Conservation (phyloP, 2,329 filamentous ascomycete species). For the Ilyonectria mors-panacis region DNA sequence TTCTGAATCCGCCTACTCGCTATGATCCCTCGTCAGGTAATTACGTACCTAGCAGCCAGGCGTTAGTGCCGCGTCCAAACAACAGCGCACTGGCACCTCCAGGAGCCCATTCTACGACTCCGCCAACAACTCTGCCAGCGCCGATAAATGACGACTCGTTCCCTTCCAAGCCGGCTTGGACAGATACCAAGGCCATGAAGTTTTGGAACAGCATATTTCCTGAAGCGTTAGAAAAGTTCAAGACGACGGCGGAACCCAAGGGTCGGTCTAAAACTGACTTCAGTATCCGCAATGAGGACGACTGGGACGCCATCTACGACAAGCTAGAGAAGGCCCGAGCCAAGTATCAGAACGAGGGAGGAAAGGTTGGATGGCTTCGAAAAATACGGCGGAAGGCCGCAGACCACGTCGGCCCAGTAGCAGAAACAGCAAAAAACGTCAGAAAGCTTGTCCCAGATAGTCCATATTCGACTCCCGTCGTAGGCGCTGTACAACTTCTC, state of each 20-base stretch:
- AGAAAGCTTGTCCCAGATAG: constrained; percentile 6
- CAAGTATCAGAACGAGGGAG: constrained; percentile 6
- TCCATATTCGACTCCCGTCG: constrained; percentile 12
- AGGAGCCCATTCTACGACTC: neutral
- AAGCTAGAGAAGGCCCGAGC: constrained; percentile 1
- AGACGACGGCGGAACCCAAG: neutral
- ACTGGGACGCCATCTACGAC: constrained; percentile 11
- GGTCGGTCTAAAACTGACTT: neutral
- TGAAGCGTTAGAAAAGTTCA: constrained; percentile 1
- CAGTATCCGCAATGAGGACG: neutral
- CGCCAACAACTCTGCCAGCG: neutral
- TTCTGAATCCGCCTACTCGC: neutral
- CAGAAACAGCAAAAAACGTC: neutral
- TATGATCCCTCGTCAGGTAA: neutral
- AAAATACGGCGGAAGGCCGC: constrained; percentile 13
- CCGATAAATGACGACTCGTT: neutral
- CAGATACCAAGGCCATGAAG: constrained; percentile 5
- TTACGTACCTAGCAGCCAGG: neutral
- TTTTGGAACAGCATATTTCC: constrained; percentile 11
- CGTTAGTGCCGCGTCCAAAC: neutral
- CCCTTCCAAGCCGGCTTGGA: constrained; percentile 5
- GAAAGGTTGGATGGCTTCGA: constrained; percentile 5
- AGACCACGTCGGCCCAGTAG: constrained; percentile 5
- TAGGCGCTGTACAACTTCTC: constrained; percentile 13
- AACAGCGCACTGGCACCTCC: neutral